Base-by-base conservation (phyloP, 2,329 filamentous ascomycete genomes). In the Didymosphaeria variabile region DNA sequence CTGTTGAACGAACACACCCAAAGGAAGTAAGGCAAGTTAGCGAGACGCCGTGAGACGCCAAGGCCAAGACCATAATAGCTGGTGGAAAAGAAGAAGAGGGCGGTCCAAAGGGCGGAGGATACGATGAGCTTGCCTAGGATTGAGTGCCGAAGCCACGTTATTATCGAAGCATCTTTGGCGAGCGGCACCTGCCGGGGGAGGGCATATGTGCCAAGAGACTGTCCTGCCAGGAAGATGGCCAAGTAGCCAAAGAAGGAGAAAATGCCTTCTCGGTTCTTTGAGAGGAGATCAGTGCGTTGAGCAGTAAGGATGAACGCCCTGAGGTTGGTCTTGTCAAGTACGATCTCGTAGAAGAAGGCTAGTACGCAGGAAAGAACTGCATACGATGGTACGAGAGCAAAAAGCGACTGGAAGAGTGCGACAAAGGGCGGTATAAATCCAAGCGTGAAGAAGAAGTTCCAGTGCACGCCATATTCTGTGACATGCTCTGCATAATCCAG, bases 401-500 rank as follows among this genome's bases (percentile, higher is more conserved):
- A 86, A 0, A 89, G 81, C 0, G 90, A 86, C 75, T 96, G 92
- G 62, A 94, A 92, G 0, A 95, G 77, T 31, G 94, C 93, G 55
- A 97, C 89, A 71, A 97, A 97, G 0, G 94, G 94, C 0, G 94
- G 93, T 26, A 99, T 81, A 51, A 97, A 86, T 6, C 89, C 94
- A 10, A 99, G 84, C 0, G 95, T 99, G 80, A 98, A 98, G 85
- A 99, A 99, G 79, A 99, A 99, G 79, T 99, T 99, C 95, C 95
- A 99, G 79, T 99, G 95, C 10, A 99, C 92, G 46, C 95, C 95
- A 74, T 99, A 99, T 76, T 99, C 95, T 15, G 92, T 93, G 60
- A 97, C 93, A 81, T 99, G 95, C 77, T 99, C 95, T 3, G 94
- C 94, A 75, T 99, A 99, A 75, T 98, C 93, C 32, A 97, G 83